A percentile compares a stretch with the other conserved stretches of the same genome.
phyloP scores from a whole-genome alignment of 768 basidiomycete species.

The Gymnopilus junonius region DNA sequence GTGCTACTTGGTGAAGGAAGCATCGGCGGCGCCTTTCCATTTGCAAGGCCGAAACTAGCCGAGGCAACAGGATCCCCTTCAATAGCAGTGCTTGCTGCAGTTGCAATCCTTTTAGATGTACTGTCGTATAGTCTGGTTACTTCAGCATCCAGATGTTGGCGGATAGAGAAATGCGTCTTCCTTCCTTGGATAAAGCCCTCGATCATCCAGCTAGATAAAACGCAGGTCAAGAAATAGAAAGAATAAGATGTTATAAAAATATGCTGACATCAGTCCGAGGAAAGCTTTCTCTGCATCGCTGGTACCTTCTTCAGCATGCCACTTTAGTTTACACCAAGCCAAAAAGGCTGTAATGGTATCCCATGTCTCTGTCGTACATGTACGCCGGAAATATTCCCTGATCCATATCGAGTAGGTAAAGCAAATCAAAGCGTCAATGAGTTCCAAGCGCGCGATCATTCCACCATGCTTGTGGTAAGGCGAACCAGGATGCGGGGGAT shows the following conservation, averaged over 20 bases:
- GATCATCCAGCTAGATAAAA: slow-evolving; percentile 68
- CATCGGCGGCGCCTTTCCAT: slow-evolving; percentile 67
- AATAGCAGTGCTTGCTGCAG: slow-evolving; percentile 45
- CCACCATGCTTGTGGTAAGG: slow-evolving; percentile 78
- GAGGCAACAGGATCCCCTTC: slow-evolving; percentile 33
- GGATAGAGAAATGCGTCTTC: slow-evolving; percentile 38
- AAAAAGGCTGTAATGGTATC: slow-evolving; percentile 69
- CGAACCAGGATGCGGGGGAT: slow-evolving; percentile 68
- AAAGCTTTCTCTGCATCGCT: slow-evolving; percentile 65
- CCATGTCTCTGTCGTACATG: slow-evolving; percentile 69
- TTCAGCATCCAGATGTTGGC: slow-evolving; percentile 40
- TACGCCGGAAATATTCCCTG: slow-evolving; percentile 61
- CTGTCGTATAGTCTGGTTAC: slow-evolving; percentile 41
- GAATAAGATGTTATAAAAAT: slow-evolving; percentile 22
- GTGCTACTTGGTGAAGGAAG: slow-evolving; percentile 77
- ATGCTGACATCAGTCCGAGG: slow-evolving; percentile 78
- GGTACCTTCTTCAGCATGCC: slow-evolving; percentile 55
- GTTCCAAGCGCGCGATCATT: slow-evolving; percentile 77
- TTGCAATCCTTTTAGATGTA: slow-evolving; percentile 40
- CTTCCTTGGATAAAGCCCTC: slow-evolving; percentile 69
- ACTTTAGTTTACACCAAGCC: slow-evolving; percentile 74
- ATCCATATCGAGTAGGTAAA: slow-evolving; percentile 87
- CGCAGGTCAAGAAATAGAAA: slow-evolving; percentile 34
- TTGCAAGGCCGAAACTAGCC: slow-evolving; percentile 31
- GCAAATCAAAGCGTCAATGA: slow-evolving; percentile 80